Evolutionary conservation across 345 rosid species (phyloP).

Genomic region (Noccaea caerulescens): DNA sequence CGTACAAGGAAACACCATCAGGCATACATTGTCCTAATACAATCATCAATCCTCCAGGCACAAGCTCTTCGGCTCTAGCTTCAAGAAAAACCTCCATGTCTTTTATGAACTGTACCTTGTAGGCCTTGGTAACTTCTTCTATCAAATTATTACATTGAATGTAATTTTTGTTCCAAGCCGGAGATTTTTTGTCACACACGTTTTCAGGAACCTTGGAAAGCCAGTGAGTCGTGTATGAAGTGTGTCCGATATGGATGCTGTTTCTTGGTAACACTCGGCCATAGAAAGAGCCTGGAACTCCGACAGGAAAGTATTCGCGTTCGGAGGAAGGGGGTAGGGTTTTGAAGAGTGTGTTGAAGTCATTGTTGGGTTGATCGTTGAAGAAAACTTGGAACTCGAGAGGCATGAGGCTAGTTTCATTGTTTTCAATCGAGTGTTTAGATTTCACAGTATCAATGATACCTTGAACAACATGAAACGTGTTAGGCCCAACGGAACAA

Average conservation of each 20-base stretch:
- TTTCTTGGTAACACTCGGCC: too few relatives aligned
- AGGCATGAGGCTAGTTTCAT: too few relatives aligned
- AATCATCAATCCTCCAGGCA: neutral
- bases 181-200: neutral
- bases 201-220: too few relatives aligned
- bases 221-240: too few relatives aligned
- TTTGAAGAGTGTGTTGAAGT: too few relatives aligned
- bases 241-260: too few relatives aligned
- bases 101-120: neutral
- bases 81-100: neutral
- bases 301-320: too few relatives aligned
- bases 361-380: too few relatives aligned
- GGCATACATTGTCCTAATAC: neutral
- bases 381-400: too few relatives aligned
- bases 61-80: neutral
- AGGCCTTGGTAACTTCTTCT: neutral
- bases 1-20: too few relatives aligned
- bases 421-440: neutral
- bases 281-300: too few relatives aligned
- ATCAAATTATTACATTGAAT: neutral
- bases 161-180: neutral
- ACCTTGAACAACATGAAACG: neutral
- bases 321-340: too few relatives aligned
- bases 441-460: conserved; percentile 13
- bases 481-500: conserved; percentile 24